Base-by-base conservation (phyloP, 2,329 filamentous ascomycete species). In the Fusarium abutilonis region DNA sequence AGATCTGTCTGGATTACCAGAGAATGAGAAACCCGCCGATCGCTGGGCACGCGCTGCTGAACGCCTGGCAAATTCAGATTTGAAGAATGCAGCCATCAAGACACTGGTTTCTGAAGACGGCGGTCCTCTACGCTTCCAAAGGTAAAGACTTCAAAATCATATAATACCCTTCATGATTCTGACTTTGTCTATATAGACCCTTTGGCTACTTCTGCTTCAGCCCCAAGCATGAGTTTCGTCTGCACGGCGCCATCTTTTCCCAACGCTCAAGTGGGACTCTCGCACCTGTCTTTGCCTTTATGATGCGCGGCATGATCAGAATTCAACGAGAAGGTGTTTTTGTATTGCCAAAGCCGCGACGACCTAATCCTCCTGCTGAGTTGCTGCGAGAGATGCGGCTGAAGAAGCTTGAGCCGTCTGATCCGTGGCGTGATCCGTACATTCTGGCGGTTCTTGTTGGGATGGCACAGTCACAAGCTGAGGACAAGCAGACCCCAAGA, bases 191-290 rank as follows among this genome's bases (percentile, higher is more conserved):
- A 1, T 5, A 4, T 21, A 70, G 68, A 9, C 66, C 64, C 8
- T 69, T 60, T 17, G 68, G 64, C 6, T 70, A 58, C 26, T 70
- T 70, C 50, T 68, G 59, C 32, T 70, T 58, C 15, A 56, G 68
- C 23, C 41, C 49, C 9, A 51, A 65, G 14, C 52, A 62, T 17
- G 56, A 58, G n/a, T 65, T 62, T 41, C 68, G 67, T 23, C 58
- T 70, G 1, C 66, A 68, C n/a, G 68, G 68, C 3, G 41, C 54
- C 6, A 36, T 62, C 36, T 70, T 70, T 32, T 50, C 64, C 4
- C 34, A 50, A 15, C 60, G 61, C 14, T 43, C 42, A 10, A 34
- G 43, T 9, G 41, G 45, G 9, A 56, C 45, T 3, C 38, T 56
- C 9, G 26, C 62, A 1, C 60, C 63, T 6, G 29, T 56, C 9